Evolutionary conservation across 2,329 filamentous ascomycete genomes (phyloP).

Genomic region (Furcasterigmium sp.): DNA sequence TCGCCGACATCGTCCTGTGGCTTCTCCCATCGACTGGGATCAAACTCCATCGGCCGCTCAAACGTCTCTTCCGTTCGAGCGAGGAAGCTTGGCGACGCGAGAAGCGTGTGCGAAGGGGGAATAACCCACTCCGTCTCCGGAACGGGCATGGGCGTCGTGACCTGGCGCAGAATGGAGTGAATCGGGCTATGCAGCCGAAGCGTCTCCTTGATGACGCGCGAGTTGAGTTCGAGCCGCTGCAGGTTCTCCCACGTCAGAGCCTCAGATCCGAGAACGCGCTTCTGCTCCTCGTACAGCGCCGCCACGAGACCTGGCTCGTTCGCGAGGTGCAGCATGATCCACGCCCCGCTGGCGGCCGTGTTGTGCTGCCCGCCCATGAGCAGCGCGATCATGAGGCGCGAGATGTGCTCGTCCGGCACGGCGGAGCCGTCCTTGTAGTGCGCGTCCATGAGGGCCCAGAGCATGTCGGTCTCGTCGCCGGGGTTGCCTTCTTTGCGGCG

Average conservation of each 20-base stretch:
- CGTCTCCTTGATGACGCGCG: constrained; percentile 62
- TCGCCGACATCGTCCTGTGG: constrained; percentile 7
- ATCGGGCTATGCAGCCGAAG: constrained; percentile 67
- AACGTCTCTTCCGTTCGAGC: neutral
- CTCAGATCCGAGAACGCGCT: neutral
- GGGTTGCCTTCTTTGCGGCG: constrained; percentile 34
- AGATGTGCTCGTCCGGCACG: constrained; percentile 70
- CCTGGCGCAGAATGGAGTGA: constrained; percentile 68
- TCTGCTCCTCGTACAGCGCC: constrained; percentile 64
- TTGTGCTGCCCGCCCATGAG: constrained; percentile 83
- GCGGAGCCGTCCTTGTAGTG: constrained; percentile 67
- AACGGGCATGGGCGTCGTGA: constrained; percentile 60
- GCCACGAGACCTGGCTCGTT: constrained; percentile 64
- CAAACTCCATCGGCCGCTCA: neutral
- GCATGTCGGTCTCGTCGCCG: constrained; percentile 55
- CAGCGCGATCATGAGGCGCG: constrained; percentile 82
- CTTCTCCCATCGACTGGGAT: neutral
- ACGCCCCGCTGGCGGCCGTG: constrained; percentile 70
- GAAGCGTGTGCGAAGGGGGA: constrained; percentile 41
- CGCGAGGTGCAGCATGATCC: constrained; percentile 72
- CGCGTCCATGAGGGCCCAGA: constrained; percentile 73
- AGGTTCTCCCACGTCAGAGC: neutral
- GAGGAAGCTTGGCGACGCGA: constrained; percentile 31
- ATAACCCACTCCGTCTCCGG: constrained; percentile 51
- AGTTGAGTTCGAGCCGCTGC: neutral